Evolutionary conservation across 2,329 filamentous ascomycete genomes (phyloP).

Genomic region (Diplodia mutila): DNA sequence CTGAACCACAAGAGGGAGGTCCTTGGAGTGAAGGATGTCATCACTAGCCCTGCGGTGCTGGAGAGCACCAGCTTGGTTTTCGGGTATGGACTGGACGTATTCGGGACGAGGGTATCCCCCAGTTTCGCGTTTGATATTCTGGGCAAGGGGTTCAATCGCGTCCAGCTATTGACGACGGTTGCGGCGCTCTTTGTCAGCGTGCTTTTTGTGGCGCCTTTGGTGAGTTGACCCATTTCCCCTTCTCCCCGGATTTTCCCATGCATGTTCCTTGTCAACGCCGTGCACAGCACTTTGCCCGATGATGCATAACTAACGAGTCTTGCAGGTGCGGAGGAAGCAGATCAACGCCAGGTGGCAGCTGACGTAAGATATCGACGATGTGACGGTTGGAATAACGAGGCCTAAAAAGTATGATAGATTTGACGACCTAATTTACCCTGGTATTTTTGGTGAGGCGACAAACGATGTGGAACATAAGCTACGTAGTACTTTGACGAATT

Average conservation of each 20-base stretch:
- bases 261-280: slow-evolving; percentile 30
- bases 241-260: background rate
- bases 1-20: slow-evolving; percentile 84
- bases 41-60: slow-evolving; percentile 76
- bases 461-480: background rate
- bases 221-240: slow-evolving; percentile 54
- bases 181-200: slow-evolving; percentile 78
- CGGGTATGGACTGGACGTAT: slow-evolving; percentile 86
- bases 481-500: background rate
- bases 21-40: slow-evolving; percentile 71
- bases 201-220: slow-evolving; percentile 79
- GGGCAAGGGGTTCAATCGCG: slow-evolving; percentile 90
- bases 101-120: slow-evolving; percentile 82
- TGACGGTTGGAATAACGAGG: slow-evolving; percentile 12
- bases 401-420: slow-evolving; percentile 22
- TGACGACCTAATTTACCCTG: background rate
- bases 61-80: slow-evolving; percentile 93
- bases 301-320: slow-evolving; percentile 26
- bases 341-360: slow-evolving; percentile 68
- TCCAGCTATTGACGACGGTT: slow-evolving; percentile 82
- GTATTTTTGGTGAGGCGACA: background rate
- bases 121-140: slow-evolving; percentile 90
- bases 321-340: slow-evolving; percentile 63
- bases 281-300: slow-evolving; percentile 26
- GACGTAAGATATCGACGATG: slow-evolving; percentile 20